Percentiles rank a stretch among this genome's conserved stretches.
Evolutionary conservation across 2,329 filamentous ascomycete species (phyloP).

Genomic region (Penicillium sp.): DNA sequence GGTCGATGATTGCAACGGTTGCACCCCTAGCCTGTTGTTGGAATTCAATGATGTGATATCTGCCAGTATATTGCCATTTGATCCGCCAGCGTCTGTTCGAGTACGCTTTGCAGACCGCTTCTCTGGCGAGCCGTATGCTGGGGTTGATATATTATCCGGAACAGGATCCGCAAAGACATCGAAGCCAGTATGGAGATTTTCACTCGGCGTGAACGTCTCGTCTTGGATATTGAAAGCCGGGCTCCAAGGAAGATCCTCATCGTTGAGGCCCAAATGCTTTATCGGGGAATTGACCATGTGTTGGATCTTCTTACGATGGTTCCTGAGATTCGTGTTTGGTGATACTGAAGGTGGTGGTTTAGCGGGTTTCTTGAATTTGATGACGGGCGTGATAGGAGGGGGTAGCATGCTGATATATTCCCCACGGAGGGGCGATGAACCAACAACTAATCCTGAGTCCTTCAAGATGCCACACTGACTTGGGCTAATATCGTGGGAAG

Average conservation of each 20-base stretch:
- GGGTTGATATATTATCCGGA: constrained; percentile 31
- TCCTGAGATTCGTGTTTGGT: constrained; percentile 80
- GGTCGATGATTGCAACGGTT: constrained; percentile 30
- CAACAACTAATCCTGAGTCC: constrained; percentile 32
- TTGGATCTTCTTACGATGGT: constrained; percentile 75
- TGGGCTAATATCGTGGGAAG: constrained; percentile 78
- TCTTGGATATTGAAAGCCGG: constrained; percentile 46
- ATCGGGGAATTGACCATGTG: constrained; percentile 73
- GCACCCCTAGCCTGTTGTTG: constrained; percentile 30
- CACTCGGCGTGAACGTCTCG: constrained; percentile 33
- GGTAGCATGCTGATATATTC: constrained; percentile 53
- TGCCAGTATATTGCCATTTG: constrained; percentile 45
- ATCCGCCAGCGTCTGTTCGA: constrained; percentile 42
- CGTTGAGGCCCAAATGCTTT: constrained; percentile 36
- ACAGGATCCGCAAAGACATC: constrained; percentile 48
- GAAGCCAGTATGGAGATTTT: constrained; percentile 44
- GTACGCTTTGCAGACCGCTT: constrained; percentile 47
- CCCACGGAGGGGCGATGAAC: constrained; percentile 61
- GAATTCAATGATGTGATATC: constrained; percentile 35
- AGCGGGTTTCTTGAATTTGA: constrained; percentile 65
- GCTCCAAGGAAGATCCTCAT: constrained; percentile 39
- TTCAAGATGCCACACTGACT: constrained; percentile 44
- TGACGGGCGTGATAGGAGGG: constrained; percentile 70
- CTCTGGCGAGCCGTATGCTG: constrained; percentile 48
- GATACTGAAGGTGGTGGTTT: constrained; percentile 71